Evolutionary conservation across 768 basidiomycete genomes (phyloP), one percentile per base, ranked within the genome.

Genomic region (Termitomyces sp.): DNA sequence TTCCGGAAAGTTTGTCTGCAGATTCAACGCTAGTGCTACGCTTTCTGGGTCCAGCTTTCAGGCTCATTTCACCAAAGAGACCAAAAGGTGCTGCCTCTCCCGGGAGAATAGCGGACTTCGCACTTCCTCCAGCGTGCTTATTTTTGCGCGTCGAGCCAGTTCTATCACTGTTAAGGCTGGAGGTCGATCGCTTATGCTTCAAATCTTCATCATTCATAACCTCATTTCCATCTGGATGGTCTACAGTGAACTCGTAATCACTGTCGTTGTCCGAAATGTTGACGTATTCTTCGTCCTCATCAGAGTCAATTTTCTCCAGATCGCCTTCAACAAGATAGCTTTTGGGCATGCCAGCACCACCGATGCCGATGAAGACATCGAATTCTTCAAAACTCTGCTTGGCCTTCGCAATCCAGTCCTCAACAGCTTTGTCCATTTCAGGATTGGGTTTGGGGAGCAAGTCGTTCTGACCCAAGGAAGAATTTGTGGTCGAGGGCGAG

Each of bases 401-500:
- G 0, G 90, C 90, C 67, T 85, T 87, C 7, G 84, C 77, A 56
- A 92, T 85, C 90, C 90, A 92, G 59, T 88, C 83, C 61, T 84
- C 80, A 46, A 90, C 81, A 53, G 82, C 86, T 57, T 85, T 81
- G 65, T 78, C 77, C 6, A 73, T 68, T 46, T 75, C 77, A 7
- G 73, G 62, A 26, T 75, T 73, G 45, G 26, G 26, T 53, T 69
- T 64, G 9, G 62, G 35, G 8, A 59, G 49, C 33, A 38, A 57
- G 62, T 65, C 61, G 38, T 70, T 69, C n/a, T 69, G 60, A 28
- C 63, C 53, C 52, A 72, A 69, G 45, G 66, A 71, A 3, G 72
- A 63, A 48, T 70, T 62, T 9, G 73, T 59, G 1, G 66, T 64
- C 56, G 77, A 45, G 58, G 79, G 62, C 6, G 77, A 70, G 60